Percentiles rank a stretch among this genome's conserved stretches.
Evolutionary conservation across 2,329 filamentous ascomycete genomes (phyloP).

Genomic region (Verticillium klebahnii): DNA sequence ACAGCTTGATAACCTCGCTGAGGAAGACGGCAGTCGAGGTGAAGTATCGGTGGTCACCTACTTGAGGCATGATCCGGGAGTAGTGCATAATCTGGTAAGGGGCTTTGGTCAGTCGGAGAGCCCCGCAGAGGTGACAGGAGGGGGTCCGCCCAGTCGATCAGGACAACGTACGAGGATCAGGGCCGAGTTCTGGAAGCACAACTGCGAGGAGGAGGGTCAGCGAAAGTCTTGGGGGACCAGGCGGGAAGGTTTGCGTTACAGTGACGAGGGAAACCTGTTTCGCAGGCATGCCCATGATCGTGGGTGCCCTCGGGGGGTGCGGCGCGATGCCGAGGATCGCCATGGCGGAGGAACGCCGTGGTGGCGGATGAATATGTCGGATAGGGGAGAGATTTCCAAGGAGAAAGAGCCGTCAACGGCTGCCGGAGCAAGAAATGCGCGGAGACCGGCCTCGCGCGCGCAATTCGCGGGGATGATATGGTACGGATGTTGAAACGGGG

Average conservation of each 20-base stretch:
- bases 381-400: neutral
- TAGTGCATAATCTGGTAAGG: constrained; percentile 77
- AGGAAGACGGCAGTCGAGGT: constrained; percentile 92
- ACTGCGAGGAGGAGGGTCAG: constrained; percentile 37
- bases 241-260: constrained; percentile 12
- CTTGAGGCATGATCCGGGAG: constrained; percentile 85
- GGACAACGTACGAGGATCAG: constrained; percentile 57
- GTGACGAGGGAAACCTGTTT: constrained; percentile 59
- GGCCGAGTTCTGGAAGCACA: constrained; percentile 73
- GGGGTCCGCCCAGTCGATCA: constrained; percentile 1
- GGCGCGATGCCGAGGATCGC: constrained; percentile 34
- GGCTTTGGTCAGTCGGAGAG: neutral
- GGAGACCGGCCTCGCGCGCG: neutral
- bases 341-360: constrained; percentile 24
- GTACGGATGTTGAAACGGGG: neutral
- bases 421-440: neutral
- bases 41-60: constrained; percentile 81
- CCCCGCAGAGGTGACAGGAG: constrained; percentile 4
- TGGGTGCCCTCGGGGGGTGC: constrained; percentile 34
- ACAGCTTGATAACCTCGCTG: constrained; percentile 87
- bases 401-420: neutral
- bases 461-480: neutral
- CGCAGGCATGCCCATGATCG: constrained; percentile 56
- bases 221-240: constrained; percentile 6
- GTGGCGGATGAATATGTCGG: neutral